Evolutionary conservation across 2,329 filamentous ascomycete genomes (phyloP).

Genomic region (Eutypa lata): DNA sequence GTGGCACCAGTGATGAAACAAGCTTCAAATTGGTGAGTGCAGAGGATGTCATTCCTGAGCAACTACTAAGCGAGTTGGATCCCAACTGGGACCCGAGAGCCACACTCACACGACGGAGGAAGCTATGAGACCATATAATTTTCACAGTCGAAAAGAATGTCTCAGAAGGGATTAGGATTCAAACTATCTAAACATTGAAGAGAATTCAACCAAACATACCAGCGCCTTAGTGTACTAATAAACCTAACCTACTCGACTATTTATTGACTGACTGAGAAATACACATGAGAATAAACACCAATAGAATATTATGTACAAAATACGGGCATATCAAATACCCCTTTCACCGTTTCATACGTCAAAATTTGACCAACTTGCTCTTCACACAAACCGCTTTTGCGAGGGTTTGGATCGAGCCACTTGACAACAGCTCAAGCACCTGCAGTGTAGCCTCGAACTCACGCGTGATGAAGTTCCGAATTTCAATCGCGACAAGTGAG

Average conservation of each 20-base stretch:
- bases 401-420: constrained; percentile 47
- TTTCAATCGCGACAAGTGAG: constrained; percentile 47
- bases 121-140: background rate
- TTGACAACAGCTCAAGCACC: constrained; percentile 52
- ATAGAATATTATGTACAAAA: background rate
- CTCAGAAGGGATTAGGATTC: too few species aligned
- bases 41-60: constrained; percentile 35
- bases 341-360: background rate
- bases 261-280: background rate
- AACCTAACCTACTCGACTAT: background rate
- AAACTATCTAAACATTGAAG: too few species aligned
- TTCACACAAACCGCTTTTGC: constrained; percentile 46
- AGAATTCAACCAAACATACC: too few species aligned
- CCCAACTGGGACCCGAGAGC: constrained; percentile 37
- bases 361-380: constrained; percentile 37
- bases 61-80: constrained; percentile 34
- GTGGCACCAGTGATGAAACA: constrained; percentile 42
- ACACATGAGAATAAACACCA: background rate
- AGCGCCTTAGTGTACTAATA: too few species aligned
- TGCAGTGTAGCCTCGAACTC: constrained; percentile 50
- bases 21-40: constrained; percentile 49
- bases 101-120: background rate
- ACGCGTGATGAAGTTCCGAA: constrained; percentile 48
- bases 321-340: background rate
- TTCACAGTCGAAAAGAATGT: background rate